These are phyloP conservation scores for Torulaspora pretoriensis DNA, from an alignment of 1,139 yeast genomes.

Conservation along the genomic window DNA sequence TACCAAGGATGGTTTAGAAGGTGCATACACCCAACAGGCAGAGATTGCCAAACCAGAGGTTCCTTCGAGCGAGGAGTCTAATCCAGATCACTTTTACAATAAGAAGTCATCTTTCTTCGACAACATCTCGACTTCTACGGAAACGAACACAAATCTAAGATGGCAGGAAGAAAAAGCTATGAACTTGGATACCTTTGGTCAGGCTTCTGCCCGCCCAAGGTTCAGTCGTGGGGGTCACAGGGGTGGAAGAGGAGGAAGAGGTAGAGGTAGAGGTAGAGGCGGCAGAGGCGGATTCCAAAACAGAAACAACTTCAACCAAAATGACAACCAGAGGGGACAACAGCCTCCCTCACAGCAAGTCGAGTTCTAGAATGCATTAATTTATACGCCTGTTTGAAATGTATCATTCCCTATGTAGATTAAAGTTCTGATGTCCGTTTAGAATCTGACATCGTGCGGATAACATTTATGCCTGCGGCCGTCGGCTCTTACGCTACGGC, in stretches of 20 bases:
- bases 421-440: slow-evolving; percentile 4
- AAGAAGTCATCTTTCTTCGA: slow-evolving; percentile 78
- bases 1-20: slow-evolving; percentile 34
- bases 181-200: slow-evolving; percentile 62
- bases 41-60: slow-evolving; percentile 7
- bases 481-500: slow-evolving; percentile 48
- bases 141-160: slow-evolving; percentile 43
- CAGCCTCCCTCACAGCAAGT: slow-evolving; percentile 8
- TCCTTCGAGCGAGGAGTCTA: slow-evolving; percentile 14
- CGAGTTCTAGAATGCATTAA: slow-evolving; percentile 8
- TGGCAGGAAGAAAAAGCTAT: slow-evolving; percentile 59
- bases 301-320: slow-evolving; percentile 20
- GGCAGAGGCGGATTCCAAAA: slow-evolving; percentile 33
- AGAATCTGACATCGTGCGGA: slow-evolving; percentile 52
- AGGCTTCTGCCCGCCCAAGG: slow-evolving; percentile 41
- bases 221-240: slow-evolving; percentile 39
- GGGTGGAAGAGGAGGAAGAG: slow-evolving; percentile 36
- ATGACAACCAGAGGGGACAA: slow-evolving; percentile 9
- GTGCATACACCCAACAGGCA: neutral
- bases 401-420: slow-evolving; percentile 7
- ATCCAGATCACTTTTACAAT: slow-evolving; percentile 46
- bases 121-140: slow-evolving; percentile 58
- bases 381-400: slow-evolving; percentile 6
- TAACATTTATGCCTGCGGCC: slow-evolving; percentile 57
- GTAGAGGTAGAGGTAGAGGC: slow-evolving; percentile 36